phyloP scores from a whole-genome alignment of 2,329 filamentous ascomycete genomes.

The Aspergillus pseudotamarii region DNA sequence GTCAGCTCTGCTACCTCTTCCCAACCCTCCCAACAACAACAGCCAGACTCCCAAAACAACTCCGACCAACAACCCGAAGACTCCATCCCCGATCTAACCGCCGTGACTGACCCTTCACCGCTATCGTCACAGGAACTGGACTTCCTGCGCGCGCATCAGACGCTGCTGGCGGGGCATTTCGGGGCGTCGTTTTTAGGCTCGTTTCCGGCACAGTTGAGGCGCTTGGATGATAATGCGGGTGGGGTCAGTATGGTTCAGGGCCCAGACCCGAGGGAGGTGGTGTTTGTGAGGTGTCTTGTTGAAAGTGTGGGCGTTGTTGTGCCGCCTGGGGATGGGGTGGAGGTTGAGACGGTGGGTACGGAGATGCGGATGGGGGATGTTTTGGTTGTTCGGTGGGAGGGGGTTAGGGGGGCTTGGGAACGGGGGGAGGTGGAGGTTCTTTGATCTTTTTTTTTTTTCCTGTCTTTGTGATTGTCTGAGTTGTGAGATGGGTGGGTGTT shows the following conservation, averaged over 20 bases:
- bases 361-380: slow-evolving; percentile 62
- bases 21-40: slow-evolving; percentile 11
- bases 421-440: slow-evolving; percentile 49
- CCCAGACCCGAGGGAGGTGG: slow-evolving; percentile 79
- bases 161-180: slow-evolving; percentile 83
- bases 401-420: slow-evolving; percentile 61
- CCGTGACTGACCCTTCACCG: slow-evolving; percentile 52
- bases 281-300: slow-evolving; percentile 70
- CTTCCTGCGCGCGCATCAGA: slow-evolving; percentile 84
- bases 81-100: slow-evolving; percentile 35
- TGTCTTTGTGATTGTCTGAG: background rate
- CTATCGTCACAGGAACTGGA: slow-evolving; percentile 77
- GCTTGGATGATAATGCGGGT: slow-evolving; percentile 86
- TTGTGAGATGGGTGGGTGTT: slow-evolving; percentile 4
- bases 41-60: slow-evolving; percentile 14
- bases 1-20: slow-evolving; percentile 22
- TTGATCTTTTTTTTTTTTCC: slow-evolving; percentile 24
- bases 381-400: slow-evolving; percentile 72
- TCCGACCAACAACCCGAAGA: slow-evolving; percentile 29
- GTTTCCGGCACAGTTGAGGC: slow-evolving; percentile 77
- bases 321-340: slow-evolving; percentile 33
- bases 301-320: slow-evolving; percentile 51
- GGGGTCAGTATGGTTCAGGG: slow-evolving; percentile 90
- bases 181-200: slow-evolving; percentile 78
- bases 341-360: slow-evolving; percentile 35